Percentiles rank a stretch among this genome's conserved stretches.
phyloP scores from a whole-genome alignment of 2,329 filamentous ascomycete genomes.

The Camillea tinctor region DNA sequence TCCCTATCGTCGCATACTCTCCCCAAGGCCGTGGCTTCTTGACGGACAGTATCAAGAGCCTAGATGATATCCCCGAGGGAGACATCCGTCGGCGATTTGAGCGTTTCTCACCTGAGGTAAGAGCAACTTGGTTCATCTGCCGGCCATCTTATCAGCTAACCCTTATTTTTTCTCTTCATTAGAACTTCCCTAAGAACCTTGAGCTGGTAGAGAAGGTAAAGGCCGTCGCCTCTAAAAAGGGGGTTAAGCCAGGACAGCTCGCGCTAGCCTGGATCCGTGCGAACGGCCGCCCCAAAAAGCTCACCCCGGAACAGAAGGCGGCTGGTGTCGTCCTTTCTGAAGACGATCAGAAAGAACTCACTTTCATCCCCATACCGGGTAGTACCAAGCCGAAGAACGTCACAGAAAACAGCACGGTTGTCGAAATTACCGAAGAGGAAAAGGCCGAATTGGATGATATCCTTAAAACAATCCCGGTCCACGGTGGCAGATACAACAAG shows the following conservation, averaged over 20 bases:
- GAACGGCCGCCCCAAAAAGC: too few species aligned
- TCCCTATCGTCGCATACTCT: conserved; percentile 59
- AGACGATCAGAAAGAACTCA: too few species aligned
- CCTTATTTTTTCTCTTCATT: neutral
- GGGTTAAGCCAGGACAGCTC: conserved; percentile 10
- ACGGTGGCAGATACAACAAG: neutral
- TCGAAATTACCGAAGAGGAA: neutral
- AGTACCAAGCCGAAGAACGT: conserved; percentile 34
- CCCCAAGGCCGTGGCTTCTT: conserved; percentile 58
- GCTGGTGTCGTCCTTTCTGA: too few species aligned
- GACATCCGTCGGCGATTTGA: conserved; percentile 44
- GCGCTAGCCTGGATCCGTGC: conserved; percentile 11
- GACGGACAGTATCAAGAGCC: conserved; percentile 46
- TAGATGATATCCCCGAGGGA: conserved; percentile 45
- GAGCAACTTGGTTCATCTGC: conserved; percentile 29
- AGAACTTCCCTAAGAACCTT: conserved; percentile 13
- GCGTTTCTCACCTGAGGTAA: conserved; percentile 42
- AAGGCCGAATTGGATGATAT: neutral
- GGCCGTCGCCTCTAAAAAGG: conserved; percentile 5
- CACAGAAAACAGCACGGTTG: neutral
- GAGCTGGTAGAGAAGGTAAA: conserved; percentile 12
- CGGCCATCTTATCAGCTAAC: neutral
- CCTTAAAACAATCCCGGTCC: neutral
- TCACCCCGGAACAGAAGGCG: too few species aligned
- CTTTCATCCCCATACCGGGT: conserved; percentile 59